Percentiles rank a stretch among this genome's conserved stretches.
Evolutionary conservation across 495 filamentous ascomycete species (phyloP).

Genomic region (Neurospora intermedia): DNA sequence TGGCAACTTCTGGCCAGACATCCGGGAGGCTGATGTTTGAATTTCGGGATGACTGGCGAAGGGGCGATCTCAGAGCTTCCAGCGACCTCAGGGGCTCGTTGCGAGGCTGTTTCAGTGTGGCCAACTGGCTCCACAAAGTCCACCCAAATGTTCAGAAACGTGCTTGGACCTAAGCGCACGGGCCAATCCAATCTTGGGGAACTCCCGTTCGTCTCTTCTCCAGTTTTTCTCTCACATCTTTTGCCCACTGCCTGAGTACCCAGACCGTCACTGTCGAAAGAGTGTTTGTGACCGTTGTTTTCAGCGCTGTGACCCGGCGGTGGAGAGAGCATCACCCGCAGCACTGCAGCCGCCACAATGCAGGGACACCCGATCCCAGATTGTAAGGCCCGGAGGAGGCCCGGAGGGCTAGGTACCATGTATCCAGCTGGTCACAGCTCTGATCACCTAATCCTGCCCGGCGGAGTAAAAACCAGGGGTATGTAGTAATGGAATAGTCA

Average conservation of each 20-base stretch:
- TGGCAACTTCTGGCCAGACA: not conserved
- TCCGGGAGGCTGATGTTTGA: not conserved
- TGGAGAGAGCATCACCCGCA: not conserved
- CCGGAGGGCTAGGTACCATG: not conserved
- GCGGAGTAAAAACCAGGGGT: no score
- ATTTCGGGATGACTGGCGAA: not conserved
- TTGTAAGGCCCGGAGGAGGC: not conserved
- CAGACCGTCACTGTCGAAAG: not conserved
- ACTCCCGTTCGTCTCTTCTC: not conserved
- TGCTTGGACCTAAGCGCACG: not conserved
- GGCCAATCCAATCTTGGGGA: not conserved
- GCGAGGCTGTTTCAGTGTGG: not conserved
- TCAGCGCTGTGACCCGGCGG: not conserved
- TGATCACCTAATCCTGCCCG: no score
- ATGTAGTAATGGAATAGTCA: no score
- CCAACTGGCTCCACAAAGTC: not conserved
- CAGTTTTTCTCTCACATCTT: not conserved
- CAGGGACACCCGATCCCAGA: not conserved
- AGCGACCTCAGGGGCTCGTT: not conserved
- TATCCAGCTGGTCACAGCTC: not conserved
- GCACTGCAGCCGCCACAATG: not conserved
- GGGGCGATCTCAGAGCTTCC: not conserved
- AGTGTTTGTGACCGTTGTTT: not conserved
- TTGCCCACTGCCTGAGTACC: no score
- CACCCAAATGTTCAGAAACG: not conserved